Evolutionary conservation across 495 filamentous ascomycete species (phyloP).

Genomic region (Xylaria palmicola): DNA sequence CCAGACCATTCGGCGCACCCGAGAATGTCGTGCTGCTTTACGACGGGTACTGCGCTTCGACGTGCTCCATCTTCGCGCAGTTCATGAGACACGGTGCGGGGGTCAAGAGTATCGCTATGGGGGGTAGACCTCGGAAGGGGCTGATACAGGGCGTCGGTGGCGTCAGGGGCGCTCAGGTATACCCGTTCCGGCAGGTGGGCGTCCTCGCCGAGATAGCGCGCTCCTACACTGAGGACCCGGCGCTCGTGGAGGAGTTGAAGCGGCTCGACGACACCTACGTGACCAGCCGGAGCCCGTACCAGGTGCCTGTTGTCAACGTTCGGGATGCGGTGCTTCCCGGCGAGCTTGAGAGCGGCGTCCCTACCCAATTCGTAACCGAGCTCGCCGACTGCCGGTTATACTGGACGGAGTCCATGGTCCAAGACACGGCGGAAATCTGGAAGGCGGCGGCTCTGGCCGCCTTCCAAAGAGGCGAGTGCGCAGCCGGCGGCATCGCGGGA

Average conservation of each 20-base stretch:
- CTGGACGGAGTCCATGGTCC: constrained; percentile 39
- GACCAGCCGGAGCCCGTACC: constrained; percentile 1
- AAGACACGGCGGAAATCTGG: constrained; percentile 40
- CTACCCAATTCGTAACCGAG: constrained; percentile 44
- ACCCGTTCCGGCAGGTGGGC: constrained; percentile 1
- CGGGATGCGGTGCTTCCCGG: constrained; percentile 9
- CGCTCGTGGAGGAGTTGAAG: background rate
- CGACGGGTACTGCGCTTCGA: constrained; percentile 62
- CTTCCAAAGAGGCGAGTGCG: constrained; percentile 14
- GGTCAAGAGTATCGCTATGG: constrained; percentile 55
- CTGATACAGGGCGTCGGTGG: constrained; percentile 60
- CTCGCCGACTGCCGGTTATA: constrained; percentile 47
- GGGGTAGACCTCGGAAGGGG: constrained; percentile 52
- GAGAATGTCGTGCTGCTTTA: constrained; percentile 25
- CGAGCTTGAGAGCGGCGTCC: constrained; percentile 16
- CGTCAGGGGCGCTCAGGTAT: constrained; percentile 50
- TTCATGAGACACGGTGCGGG: constrained; percentile 56
- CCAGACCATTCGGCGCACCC: constrained; percentile 6
- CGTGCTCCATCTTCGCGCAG: constrained; percentile 60
- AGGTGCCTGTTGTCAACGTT: constrained; percentile 5
- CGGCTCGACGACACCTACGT: background rate
- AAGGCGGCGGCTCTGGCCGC: constrained; percentile 27
- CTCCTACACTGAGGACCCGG: background rate
- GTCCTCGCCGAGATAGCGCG: constrained; percentile 3
- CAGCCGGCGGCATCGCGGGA: constrained; percentile 13